Evolutionary conservation across 2,329 filamentous ascomycete genomes (phyloP), one percentile per base, ranked within the genome.

Genomic region (Aureobasidium vineae): DNA sequence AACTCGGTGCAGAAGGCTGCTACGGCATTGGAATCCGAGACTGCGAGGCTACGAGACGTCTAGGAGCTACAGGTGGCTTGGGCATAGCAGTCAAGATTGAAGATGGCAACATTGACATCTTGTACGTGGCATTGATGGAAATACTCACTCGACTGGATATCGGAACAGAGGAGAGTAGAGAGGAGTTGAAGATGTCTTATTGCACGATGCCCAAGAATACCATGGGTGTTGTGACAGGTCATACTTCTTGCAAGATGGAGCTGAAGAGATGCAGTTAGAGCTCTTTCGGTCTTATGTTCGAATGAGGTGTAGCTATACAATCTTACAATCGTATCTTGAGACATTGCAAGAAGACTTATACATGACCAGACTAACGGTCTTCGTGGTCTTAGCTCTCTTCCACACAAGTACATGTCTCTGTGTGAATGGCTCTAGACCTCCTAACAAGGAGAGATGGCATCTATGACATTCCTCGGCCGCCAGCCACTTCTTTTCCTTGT

Each of bases 31-130:
- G 77, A 0, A 70, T 83, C 3, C 73, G 77, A n/a, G 74, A 71
- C 8, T 79, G 76, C 0, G 72, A 77, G 31, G 69, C 75, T 23
- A 81, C 80, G 0, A 70, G 65, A 53, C 26, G 38, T 5, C 40
- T 69, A n/a, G 78, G 79, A 0, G 76, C 74, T 0, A 61, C 74
- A 1, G 79, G 77, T 5, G 73, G 76, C 0, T 57, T 83, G 3
- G 81, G 80, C 0, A 79, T 83, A 13, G 75, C 80, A 0, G 77
- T 82, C 15, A 83, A 84, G 69, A 76, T 84, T 8, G 81, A 83
- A 65, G 82, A 84, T 52, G 81, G 82, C 0, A 83, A 75, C 67
- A 68, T 79, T 1, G 74, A 74, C 5, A 76, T 81, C 1, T 71
- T 83, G 1, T 82, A 83, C 63, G 75, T 79, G 0, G 80, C 75